Conservation (phyloP, 2,329 filamentous ascomycete species). For the Colletotrichum orbiculare region DNA sequence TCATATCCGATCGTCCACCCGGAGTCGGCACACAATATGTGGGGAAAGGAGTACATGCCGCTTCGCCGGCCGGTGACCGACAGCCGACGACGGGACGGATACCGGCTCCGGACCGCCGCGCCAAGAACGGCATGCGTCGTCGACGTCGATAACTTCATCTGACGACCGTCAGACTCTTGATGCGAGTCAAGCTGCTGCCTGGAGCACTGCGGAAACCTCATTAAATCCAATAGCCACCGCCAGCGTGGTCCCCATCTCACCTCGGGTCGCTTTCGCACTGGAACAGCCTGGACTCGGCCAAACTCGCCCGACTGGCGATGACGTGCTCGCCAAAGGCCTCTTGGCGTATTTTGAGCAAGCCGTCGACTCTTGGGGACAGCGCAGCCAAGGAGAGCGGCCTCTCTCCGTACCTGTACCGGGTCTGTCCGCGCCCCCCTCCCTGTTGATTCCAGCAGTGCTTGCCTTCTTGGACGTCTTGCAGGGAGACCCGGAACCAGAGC, state of each 20-base stretch:
- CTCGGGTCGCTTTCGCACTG: not conserved
- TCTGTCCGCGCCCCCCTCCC: not conserved
- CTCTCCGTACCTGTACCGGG: not conserved
- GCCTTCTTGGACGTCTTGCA: not conserved
- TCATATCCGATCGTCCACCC: no score
- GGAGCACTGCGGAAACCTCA: not conserved
- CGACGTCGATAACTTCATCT: not conserved
- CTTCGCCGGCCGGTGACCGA: conserved; percentile 4
- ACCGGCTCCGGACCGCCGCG: conserved; percentile 18
- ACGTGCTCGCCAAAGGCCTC: conserved; percentile 25
- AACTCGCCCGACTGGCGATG: conserved; percentile 18
- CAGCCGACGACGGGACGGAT: conserved; percentile 3
- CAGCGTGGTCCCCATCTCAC: not conserved
- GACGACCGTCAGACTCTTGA: not conserved
- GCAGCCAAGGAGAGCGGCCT: conserved; percentile 6
- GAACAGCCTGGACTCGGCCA: not conserved
- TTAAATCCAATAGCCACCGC: not conserved
- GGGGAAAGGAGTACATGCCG: not conserved
- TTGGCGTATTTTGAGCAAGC: conserved; percentile 14
- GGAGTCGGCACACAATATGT: not conserved
- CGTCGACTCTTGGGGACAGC: not conserved
- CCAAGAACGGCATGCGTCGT: conserved; percentile 14
- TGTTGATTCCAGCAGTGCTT: not conserved
- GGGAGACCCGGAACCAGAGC: conserved; percentile 13
- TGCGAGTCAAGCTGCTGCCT: not conserved